phyloP scores from a whole-genome alignment of 805 yeast genomes.

The Tetrapisispora arboricola region DNA sequence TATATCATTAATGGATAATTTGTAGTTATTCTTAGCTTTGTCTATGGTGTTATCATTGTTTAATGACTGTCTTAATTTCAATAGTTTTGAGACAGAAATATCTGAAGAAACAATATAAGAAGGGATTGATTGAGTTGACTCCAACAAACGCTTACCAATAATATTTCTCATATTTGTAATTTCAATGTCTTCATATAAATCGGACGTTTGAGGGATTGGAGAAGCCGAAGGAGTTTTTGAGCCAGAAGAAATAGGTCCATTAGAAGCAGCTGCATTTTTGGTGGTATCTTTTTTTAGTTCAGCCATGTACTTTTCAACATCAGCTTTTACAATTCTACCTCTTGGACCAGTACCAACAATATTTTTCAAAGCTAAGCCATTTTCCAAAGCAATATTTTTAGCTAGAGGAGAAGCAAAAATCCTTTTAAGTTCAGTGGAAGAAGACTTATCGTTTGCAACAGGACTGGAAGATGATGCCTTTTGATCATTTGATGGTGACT shows the following conservation, averaged over 20 bases:
- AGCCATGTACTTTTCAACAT: constrained; percentile 61
- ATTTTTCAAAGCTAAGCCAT: constrained; percentile 77
- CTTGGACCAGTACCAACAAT: constrained; percentile 89
- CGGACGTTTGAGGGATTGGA: constrained; percentile 38
- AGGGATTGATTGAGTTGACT: constrained; percentile 82
- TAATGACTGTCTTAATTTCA: constrained; percentile 84
- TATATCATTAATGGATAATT: constrained; percentile 87
- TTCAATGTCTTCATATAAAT: constrained; percentile 73
- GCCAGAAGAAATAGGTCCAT: constrained; percentile 31
- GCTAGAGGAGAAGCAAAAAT: constrained; percentile 94
- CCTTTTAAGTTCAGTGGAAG: constrained; percentile 34
- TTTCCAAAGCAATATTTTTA: constrained; percentile 82
- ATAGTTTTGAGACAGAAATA: constrained; percentile 77
- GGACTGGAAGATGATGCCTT: constrained; percentile 22
- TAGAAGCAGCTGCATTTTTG: constrained; percentile 33
- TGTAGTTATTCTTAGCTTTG: constrained; percentile 59
- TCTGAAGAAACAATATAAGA: constrained; percentile 85
- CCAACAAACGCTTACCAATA: constrained; percentile 78
- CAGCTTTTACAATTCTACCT: constrained; percentile 88
- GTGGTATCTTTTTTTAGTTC: constrained; percentile 26
- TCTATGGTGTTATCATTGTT: constrained; percentile 48
- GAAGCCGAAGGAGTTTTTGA: constrained; percentile 38
- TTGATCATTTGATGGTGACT: constrained; percentile 9
- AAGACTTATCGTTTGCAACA: constrained; percentile 17
- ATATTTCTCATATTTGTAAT: constrained; percentile 87